Evolutionary conservation across 371 early-diverging fungal species (phyloP), one percentile per base, ranked within the genome.

Genomic region (Apophysomyces trapeziformis): DNA sequence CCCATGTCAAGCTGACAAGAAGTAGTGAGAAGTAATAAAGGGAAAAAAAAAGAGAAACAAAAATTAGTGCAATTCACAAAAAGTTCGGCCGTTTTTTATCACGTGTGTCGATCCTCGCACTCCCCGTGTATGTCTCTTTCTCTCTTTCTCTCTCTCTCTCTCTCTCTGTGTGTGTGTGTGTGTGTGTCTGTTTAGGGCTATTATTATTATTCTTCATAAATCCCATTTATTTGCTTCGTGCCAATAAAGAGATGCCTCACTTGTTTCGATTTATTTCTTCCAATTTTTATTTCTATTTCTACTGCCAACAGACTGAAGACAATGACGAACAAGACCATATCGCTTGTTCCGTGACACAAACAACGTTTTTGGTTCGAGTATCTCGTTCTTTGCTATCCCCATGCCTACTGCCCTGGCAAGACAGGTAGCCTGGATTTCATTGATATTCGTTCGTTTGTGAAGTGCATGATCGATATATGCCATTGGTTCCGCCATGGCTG

Each of bases 341-440:
- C 73, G 68, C 64, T 76, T 78, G 65, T 66, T 71, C 16, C 57
- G 54, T 38, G 78, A 71, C 58, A 57, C 72, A 61, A 72, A 71
- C 65, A 83, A 68, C 39, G 44, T 36, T 32, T 64, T 67, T 50
- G 58, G 62, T 11, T 44, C 37, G 9, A 63, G n/a, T 7, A 57
- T 32, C 21, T 68, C 69, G 6, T 71, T 66, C 39, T 60, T 57
- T 1, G 60, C 56, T 1, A 69, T 64, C 21, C 79, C 80, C 46
- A 69, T 54, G 2, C 68, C 60, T 1, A 73, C 75, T n/a, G 77
- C 70, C 57, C 63, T 71, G 18, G 74, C 68, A 21, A 77, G 38
- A 47, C 58, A 56, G 0, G 57, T 47, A 5, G 73, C 76, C 26
- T 66, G 61, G 5, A 66, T 38, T 32, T 79, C 78, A 4, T 69